Base-by-base conservation (phyloP, 2,329 filamentous ascomycete species). In the Colletotrichum agaves region DNA sequence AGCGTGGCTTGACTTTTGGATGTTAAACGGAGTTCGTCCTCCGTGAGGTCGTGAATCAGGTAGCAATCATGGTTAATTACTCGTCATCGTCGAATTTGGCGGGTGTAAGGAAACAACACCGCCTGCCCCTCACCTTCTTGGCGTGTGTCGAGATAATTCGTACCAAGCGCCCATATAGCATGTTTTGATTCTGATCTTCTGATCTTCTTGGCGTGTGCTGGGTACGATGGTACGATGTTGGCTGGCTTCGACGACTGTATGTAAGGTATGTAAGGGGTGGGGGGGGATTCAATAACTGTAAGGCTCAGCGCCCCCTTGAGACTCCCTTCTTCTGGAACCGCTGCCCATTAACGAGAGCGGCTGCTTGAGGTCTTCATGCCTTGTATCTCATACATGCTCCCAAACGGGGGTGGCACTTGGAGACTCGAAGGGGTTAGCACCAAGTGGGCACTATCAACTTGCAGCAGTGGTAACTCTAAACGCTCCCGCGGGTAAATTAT, bases 391-490 rank as follows among this genome's bases (percentile, higher is more conserved):
- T 31, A 66, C 37, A 37, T 17, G 19, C 5, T 37, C 8, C 13
- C 39, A 55, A 64, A 59, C 23, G 4, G 23, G 46, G 53, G 64
- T 67, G 64, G 61, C 53, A 23, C 23, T 41, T 0, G n/a, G 37
- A 8, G 17, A 17, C 31, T 33, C 10, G 63, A 39, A 33, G 35
- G 53, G 63, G 8, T 49, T 35, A n/a, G 41, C 39, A 19, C 15
- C 5, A 50, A 52, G 60, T 57, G 63, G 60, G 5, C 13, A 59
- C 61, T 19, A 12, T 41, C 46, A 23, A 55, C 64, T 33, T 35
- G 49, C 31, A 53, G 13, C 17, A 44, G 39, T 33, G 27, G 37
- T 49, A 67, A 63, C 61, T 63, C n/a, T 59, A 37, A 67, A 64
- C 50, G 61, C 64, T 55, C n/a, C 33, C 21, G 33, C 53, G 46